Conservation (phyloP, 495 filamentous ascomycete genomes). For the Neurospora terricola region DNA sequence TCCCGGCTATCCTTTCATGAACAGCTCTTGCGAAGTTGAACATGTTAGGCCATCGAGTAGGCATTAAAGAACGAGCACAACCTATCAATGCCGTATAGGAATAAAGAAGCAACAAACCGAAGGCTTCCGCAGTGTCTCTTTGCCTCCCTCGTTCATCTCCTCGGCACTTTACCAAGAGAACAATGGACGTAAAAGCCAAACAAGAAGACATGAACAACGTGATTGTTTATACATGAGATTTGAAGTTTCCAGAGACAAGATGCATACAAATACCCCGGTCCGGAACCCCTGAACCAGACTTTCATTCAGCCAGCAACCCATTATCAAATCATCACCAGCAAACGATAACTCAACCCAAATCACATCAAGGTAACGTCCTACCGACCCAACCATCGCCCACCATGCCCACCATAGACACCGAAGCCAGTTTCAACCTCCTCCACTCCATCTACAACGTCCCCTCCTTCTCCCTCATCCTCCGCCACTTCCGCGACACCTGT, state of each 20-base stretch:
- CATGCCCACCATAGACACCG: background rate
- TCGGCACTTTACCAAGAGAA: background rate
- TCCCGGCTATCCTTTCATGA: background rate
- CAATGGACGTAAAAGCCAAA: background rate
- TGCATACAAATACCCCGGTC: background rate
- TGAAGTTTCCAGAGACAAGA: background rate
- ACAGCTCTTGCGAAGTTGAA: background rate
- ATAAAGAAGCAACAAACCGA: background rate
- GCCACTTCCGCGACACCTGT: background rate
- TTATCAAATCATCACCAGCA: background rate
- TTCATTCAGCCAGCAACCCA: background rate
- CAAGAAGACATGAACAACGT: background rate
- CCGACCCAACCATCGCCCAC: background rate
- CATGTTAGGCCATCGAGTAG: background rate
- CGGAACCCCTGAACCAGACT: background rate
- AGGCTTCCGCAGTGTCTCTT: background rate
- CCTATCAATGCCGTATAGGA: background rate
- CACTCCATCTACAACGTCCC: background rate
- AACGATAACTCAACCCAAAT: background rate
- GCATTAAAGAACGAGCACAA: background rate
- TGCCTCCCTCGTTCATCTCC: background rate
- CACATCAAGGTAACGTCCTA: background rate
- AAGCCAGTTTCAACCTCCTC: background rate
- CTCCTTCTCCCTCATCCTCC: background rate
- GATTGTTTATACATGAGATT: background rate